Evolutionary conservation across 2,329 filamentous ascomycete species (phyloP).

Genomic region (Cladorrhinum sp.): DNA sequence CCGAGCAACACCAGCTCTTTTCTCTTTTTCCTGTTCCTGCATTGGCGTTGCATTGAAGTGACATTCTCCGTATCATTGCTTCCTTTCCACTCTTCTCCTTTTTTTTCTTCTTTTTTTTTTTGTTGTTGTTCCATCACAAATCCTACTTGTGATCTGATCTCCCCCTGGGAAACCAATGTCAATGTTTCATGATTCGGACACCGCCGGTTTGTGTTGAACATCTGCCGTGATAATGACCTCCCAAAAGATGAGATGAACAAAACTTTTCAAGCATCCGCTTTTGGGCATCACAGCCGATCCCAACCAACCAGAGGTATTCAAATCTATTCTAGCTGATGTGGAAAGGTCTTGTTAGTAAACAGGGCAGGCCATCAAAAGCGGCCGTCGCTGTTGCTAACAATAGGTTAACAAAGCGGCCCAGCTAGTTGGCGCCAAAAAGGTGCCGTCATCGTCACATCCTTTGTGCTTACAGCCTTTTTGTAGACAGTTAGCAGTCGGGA

Average conservation of each 20-base stretch:
- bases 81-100: not conserved
- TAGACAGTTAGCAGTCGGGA: not conserved
- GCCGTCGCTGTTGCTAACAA: not conserved
- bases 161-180: not conserved
- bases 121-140: not conserved
- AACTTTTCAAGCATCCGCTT: not conserved
- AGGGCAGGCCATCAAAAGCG: not conserved
- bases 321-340: not conserved
- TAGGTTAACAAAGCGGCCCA: not conserved
- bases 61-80: not conserved
- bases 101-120: not conserved
- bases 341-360: not conserved
- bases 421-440: not conserved
- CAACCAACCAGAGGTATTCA: not conserved
- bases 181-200: constrained; percentile 1
- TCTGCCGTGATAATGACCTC: not conserved
- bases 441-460: not conserved
- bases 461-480: not conserved
- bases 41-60: not conserved
- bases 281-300: not conserved
- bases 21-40: not conserved
- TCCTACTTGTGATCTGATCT: not conserved
- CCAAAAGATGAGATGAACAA: not conserved
- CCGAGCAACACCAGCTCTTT: constrained; percentile 1
- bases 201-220: not conserved